These are phyloP conservation scores for Sphenostylis stenocarpa DNA, from an alignment of 306 rosid genomes.

Conservation along the genomic window DNA sequence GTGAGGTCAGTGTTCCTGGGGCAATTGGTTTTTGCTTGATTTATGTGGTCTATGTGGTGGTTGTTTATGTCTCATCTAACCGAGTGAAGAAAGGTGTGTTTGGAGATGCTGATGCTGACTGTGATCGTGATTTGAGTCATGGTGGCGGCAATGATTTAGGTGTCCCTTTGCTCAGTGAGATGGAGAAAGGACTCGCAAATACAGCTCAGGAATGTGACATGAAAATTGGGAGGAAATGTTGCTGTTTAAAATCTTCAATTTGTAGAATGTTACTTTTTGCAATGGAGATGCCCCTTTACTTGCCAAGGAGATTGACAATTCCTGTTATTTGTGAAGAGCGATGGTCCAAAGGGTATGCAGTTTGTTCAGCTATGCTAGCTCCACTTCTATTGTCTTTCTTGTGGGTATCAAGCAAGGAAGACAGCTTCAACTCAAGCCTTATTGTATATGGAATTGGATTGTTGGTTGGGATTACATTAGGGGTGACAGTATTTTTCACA, in stretches of 20 bases:
- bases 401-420: slow-evolving; percentile 19
- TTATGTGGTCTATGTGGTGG: slow-evolving; percentile 49
- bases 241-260: slow-evolving; percentile 26
- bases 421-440: slow-evolving; percentile 26
- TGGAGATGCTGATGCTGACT: slow-evolving; percentile 33
- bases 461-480: slow-evolving; percentile 37
- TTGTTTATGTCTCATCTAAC: slow-evolving; percentile 41
- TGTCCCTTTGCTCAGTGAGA: slow-evolving; percentile 42
- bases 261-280: slow-evolving; percentile 23
- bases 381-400: slow-evolving; percentile 46
- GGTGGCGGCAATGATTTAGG: slow-evolving; percentile 34
- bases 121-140: slow-evolving; percentile 9
- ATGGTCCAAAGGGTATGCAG: slow-evolving; percentile 51
- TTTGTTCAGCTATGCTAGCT: slow-evolving; percentile 43
- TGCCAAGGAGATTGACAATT: slow-evolving; percentile 57
- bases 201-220: slow-evolving; percentile 24
- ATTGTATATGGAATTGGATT: slow-evolving; percentile 42
- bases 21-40: slow-evolving; percentile 43
- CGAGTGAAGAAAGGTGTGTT: slow-evolving; percentile 34
- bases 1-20: slow-evolving; percentile 43
- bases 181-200: slow-evolving; percentile 48
- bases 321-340: slow-evolving; percentile 53
- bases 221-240: slow-evolving; percentile 31
- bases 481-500: slow-evolving; percentile 33
- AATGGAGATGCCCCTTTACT: slow-evolving; percentile 54